Evolutionary conservation across 805 yeast genomes (phyloP), one percentile per base, ranked within the genome.

Genomic region (Sungouiozyma intestinalis): DNA sequence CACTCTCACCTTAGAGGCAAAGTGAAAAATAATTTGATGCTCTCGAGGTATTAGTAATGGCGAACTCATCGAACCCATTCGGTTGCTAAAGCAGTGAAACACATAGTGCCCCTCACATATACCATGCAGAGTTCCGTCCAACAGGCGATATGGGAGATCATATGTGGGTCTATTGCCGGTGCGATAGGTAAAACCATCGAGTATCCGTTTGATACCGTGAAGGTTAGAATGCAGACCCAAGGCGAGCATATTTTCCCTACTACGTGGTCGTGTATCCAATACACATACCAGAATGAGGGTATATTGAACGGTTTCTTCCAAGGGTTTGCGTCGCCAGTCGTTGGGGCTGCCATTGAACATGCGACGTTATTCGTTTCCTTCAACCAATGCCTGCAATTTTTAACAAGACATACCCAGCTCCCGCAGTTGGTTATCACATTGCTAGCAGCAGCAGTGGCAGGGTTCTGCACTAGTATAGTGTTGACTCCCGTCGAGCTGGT

Each of bases 181-280:
- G 80, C 85, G 43, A 62, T 77, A 3, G 96, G 95, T 2, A 90
- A 90, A 58, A 53, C 83, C 21, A 74, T 88, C 14, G 97, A 88
- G 61, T 87, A 79, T 53, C 97, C 97, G 0, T 86, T 88, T 51
- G 97, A 88, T 54, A 90, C 97, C 0, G 72, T 87, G 34, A 90
- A 88, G 60, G 97, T 88, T 3, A 70, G 96, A 45, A 68, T 90
- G 29, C 90, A 82, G 55, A 75, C 86, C 1, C 92, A 84, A 54
- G 81, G 87, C 8, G 71, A 74, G 0, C 62, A 74, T 13, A 58
- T 62, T 31, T 79, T 73, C 52, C 60, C 61, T 0, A 78, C 84
- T 1, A 80, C 95, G 0, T 45, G 71, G 45, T 79, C 78, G 48
- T 81, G 92, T 58, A 75, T 88, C 35, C 53, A 52, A 34, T 66